Conservation (phyloP, 1,284 basidiomycete genomes). For the Papiliotrema fonsecae region DNA sequence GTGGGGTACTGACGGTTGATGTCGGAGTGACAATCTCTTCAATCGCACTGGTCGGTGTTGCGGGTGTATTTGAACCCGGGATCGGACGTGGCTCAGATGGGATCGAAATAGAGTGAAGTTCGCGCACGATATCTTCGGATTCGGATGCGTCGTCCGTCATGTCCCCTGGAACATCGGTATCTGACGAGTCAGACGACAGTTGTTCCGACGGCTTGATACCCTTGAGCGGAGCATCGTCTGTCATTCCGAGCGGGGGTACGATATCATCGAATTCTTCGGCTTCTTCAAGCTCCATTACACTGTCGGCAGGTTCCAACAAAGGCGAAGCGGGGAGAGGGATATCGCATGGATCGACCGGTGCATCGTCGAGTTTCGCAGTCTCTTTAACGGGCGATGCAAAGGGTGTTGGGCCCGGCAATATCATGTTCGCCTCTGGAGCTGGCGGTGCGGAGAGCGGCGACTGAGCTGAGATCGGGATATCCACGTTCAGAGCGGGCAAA, state of each 20-base stretch:
- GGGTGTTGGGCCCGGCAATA: neutral
- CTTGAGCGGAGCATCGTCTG: neutral
- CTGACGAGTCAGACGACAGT: slow-evolving; percentile 21
- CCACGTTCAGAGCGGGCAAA: neutral
- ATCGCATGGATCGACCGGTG: slow-evolving; percentile 34
- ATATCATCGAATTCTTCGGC: neutral
- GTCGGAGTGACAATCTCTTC: slow-evolving; percentile 5
- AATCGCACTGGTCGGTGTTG: neutral
- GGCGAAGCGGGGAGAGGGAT: slow-evolving; percentile 34
- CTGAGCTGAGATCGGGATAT: neutral
- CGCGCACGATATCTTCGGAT: slow-evolving; percentile 2
- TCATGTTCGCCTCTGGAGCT: neutral
- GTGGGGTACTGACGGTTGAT: neutral
- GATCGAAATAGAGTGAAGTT: neutral
- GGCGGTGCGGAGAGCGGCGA: neutral
- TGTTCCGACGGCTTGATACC: slow-evolving; percentile 9
- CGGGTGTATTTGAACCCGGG: neutral
- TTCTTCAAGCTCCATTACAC: neutral
- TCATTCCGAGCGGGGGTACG: neutral
- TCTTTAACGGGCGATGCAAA: neutral
- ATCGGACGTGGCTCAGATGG: neutral
- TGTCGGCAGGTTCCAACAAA: neutral
- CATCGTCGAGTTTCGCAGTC: neutral
- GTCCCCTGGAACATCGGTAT: slow-evolving; percentile 14
- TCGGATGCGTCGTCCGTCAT: slow-evolving; percentile 6